These are phyloP conservation scores for Tulasnella sp. DNA, from an alignment of 768 basidiomycete genomes.

Conservation along the genomic window DNA sequence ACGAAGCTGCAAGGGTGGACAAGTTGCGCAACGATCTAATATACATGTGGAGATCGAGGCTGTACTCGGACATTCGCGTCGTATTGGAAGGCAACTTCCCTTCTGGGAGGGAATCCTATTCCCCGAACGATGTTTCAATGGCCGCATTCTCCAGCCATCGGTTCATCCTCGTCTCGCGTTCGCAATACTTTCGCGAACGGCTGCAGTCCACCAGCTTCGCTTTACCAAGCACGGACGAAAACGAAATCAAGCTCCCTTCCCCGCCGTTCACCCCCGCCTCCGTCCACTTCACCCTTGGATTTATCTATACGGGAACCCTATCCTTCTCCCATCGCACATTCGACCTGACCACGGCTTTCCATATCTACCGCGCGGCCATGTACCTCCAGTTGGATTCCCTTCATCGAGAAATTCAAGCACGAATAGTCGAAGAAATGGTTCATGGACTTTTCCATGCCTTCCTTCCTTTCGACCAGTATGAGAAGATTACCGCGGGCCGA, in stretches of 20 bases:
- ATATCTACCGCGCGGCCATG: conserved; percentile 75
- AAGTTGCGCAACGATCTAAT: conserved; percentile 90
- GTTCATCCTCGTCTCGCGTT: conserved; percentile 86
- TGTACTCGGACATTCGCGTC: conserved; percentile 89
- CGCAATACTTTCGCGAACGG: conserved; percentile 78
- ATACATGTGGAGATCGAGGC: conserved; percentile 93
- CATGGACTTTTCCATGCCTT: conserved; percentile 87
- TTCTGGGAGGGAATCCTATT: conserved; percentile 21
- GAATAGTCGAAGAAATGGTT: conserved; percentile 82
- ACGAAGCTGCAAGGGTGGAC: conserved; percentile 61
- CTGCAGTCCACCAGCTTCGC: conserved; percentile 63
- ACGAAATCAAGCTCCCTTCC: conserved; percentile 64
- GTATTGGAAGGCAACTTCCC: conserved; percentile 68
- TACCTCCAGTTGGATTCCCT: conserved; percentile 76
- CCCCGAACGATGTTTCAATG: conserved; percentile 62
- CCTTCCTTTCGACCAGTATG: conserved; percentile 74
- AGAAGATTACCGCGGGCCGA: conserved; percentile 63
- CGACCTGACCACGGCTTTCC: conserved; percentile 87
- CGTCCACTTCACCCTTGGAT: conserved; percentile 89
- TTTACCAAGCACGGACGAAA: conserved; percentile 36
- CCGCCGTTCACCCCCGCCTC: conserved; percentile 95
- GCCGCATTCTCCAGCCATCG: conserved; percentile 89
- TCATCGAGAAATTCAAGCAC: conserved; percentile 72
- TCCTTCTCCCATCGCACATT: conserved; percentile 88
- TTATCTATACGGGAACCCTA: conserved; percentile 92